Evolutionary conservation across 2,329 filamentous ascomycete species (phyloP), one percentile per base, ranked within the genome.

Genomic region (Beauveria sp.): DNA sequence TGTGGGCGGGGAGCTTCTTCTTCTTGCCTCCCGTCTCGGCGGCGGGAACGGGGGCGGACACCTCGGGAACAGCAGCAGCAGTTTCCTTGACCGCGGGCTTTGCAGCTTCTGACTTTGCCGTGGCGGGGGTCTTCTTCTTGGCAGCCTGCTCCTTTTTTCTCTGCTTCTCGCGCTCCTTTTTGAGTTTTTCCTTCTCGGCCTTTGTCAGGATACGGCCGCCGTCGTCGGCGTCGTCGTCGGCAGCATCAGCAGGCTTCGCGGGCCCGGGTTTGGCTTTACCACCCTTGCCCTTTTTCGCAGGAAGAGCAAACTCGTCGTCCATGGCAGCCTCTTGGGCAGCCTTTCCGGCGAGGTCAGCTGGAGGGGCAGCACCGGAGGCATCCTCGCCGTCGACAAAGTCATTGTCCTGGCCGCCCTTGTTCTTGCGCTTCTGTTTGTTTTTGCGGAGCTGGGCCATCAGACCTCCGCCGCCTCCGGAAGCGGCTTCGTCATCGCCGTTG

Each of bases 121-220:
- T 77, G 43, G 75, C 76, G 16, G 77, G 77, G 5, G 70, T 64
- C 78, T 95, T 96, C 82, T 96, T 96, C 79, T 93, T 91, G 30
- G 89, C 86, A 66, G 91, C 91, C 88, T 98, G 89, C 77, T 99
- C 95, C 86, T 93, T 99, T 80, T 80, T 99, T 67, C 93, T 84
- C 78, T 95, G 90, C 86, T 99, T 99, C 80, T 99, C 95, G 64
- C 91, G 87, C 79, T 99, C 95, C 79, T 97, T 99, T 83, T 93
- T 98, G 71, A 93, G 82, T 77, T 91, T 96, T 75, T 99, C 95
- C 80, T 99, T 99, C 79, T 99, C 93, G 62, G 96, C 95, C 84
- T 98, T 99, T 45, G 91, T 96, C 78, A 98, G 86, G 54, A 98
- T 82, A 60, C 86, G 84, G 50, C 88, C 88, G 63, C 79, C 79